Conservation (phyloP, 129 eudicot species). For the Helianthus annuus region DNA sequence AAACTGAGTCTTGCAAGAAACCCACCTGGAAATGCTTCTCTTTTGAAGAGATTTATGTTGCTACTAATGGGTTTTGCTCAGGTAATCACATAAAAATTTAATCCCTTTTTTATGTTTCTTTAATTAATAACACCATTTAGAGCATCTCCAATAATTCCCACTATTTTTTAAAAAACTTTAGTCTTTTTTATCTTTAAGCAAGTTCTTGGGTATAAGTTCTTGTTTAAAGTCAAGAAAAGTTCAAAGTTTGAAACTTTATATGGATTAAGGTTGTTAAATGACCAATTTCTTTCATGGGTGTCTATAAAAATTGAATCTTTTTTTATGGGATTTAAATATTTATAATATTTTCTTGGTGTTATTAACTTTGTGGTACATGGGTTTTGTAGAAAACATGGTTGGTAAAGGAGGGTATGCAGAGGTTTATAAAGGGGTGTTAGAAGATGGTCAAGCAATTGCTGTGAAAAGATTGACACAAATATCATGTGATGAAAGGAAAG, state of each 20-base stretch:
- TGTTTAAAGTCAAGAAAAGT: background rate
- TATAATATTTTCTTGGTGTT: conserved; percentile 10
- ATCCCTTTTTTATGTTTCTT: background rate
- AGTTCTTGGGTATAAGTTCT: background rate
- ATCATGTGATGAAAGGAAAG: conserved; percentile 84
- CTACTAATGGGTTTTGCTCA: conserved; percentile 83
- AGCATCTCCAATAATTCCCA: background rate
- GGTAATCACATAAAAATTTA: conserved; percentile 39
- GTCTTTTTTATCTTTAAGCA: background rate
- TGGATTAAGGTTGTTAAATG: background rate
- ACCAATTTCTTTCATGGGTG: background rate
- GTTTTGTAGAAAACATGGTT: conserved; percentile 73
- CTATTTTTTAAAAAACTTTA: background rate
- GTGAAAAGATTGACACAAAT: conserved; percentile 73
- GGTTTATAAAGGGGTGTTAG: conserved; percentile 84
- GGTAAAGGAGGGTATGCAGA: conserved; percentile 99
- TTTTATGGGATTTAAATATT: conserved; percentile 12
- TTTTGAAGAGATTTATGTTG: conserved; percentile 68
- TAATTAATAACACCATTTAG: no score
- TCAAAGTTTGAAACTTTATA: background rate
- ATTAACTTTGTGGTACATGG: conserved; percentile 19
- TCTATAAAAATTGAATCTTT: background rate
- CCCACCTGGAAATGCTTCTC: conserved; percentile 93
- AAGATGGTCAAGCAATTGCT: conserved; percentile 84
- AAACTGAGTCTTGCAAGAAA: conserved; percentile 45